Percentiles rank a stretch among this genome's conserved stretches.
Evolutionary conservation across 306 rosid genomes (phyloP).

Genomic region (Oemleria cerasiformis): DNA sequence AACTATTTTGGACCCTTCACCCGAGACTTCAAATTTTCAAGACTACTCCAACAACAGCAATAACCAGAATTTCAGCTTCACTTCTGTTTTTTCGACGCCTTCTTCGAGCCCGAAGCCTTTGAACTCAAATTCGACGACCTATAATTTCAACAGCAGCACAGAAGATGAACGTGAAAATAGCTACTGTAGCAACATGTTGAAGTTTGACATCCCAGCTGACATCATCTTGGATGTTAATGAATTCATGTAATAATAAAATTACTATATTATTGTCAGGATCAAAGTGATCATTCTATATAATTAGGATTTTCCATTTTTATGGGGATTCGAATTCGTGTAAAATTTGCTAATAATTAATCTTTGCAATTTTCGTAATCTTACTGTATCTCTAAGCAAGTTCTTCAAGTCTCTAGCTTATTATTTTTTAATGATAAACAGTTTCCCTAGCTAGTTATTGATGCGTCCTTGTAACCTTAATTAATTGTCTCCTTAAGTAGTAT

Average conservation of each 20-base stretch:
- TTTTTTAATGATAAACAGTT: conserved; percentile 15
- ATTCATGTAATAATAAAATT: conserved; percentile 40
- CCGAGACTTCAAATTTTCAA: conserved; percentile 38
- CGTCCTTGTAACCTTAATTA: conserved; percentile 6
- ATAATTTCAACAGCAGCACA: conserved; percentile 36
- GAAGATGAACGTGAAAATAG: conserved; percentile 80
- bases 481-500: not conserved
- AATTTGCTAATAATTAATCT: conserved; percentile 33
- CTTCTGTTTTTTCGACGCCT: conserved; percentile 75
- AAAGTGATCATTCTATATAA: conserved; percentile 8
- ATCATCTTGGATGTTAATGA: conserved; percentile 46
- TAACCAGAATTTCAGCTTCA: conserved; percentile 40
- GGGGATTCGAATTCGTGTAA: conserved; percentile 34
- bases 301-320: conserved; percentile 17
- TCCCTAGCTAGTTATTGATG: conserved; percentile 38
- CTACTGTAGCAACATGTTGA: conserved; percentile 57
- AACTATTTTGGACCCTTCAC: conserved; percentile 29
- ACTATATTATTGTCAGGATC: not conserved
- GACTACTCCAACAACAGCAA: conserved; percentile 30
- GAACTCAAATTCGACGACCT: conserved; percentile 65
- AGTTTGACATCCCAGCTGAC: conserved; percentile 56
- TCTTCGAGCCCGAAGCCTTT: conserved; percentile 64
- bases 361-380: conserved; percentile 22
- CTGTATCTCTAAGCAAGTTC: conserved; percentile 24
- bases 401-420: not conserved